phyloP scores from a whole-genome alignment of 2,329 filamentous ascomycete species.

The Venturia oleaginea region DNA sequence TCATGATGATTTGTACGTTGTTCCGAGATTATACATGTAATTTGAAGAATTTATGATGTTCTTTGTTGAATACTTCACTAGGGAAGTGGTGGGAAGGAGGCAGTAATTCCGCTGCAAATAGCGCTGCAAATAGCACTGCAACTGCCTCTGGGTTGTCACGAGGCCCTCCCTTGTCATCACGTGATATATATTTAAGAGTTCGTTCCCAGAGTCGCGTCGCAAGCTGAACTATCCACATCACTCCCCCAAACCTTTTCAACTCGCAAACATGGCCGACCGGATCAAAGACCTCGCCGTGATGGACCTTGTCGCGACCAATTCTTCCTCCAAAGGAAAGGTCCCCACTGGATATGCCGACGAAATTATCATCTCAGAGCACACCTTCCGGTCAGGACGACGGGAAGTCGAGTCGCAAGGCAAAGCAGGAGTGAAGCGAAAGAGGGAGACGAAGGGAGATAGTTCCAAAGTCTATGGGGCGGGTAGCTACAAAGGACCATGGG shows the following conservation, averaged over 20 bases:
- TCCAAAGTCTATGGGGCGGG: slow-evolving; percentile 76
- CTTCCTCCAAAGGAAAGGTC: slow-evolving; percentile 35
- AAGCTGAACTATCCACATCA: neutral
- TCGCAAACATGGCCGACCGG: neutral
- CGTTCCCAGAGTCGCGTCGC: neutral
- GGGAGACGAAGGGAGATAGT: slow-evolving; percentile 78
- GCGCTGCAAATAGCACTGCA: neutral
- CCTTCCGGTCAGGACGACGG: slow-evolving; percentile 79
- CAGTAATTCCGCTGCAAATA: neutral
- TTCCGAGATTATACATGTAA: neutral
- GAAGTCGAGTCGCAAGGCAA: slow-evolving; percentile 57
- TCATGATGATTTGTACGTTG: neutral
- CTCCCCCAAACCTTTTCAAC: neutral
- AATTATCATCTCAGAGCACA: slow-evolving; percentile 79
- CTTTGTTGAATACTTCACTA: neutral
- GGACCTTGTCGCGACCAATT: slow-evolving; percentile 15
- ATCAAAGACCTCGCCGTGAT: slow-evolving; percentile 5
- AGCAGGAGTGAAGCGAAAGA: slow-evolving; percentile 50
- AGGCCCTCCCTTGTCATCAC: neutral
- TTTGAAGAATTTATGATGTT: neutral
- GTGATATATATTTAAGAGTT: neutral
- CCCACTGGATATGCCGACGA: slow-evolving; percentile 80
- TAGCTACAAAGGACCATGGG: slow-evolving; percentile 93
- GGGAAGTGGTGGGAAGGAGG: neutral
- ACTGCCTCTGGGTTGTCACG: neutral